Conservation (phyloP, 2,329 filamentous ascomycete genomes). For the Raffaelea albimanens region DNA sequence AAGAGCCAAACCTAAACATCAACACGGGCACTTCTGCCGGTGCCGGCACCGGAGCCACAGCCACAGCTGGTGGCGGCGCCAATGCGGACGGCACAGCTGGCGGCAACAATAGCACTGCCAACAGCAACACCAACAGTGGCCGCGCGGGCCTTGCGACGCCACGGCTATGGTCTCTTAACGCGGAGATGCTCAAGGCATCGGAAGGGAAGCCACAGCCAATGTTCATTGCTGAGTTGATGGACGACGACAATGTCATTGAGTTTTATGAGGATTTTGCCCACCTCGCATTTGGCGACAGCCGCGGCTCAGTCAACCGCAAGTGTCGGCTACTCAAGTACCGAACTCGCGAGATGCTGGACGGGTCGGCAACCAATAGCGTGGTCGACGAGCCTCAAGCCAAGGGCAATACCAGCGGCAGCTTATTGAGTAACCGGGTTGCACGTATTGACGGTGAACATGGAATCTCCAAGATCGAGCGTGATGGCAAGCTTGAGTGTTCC, state of each 20-base stretch:
- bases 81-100: slow-evolving; percentile 7
- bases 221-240: slow-evolving; percentile 84
- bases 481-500: slow-evolving; percentile 88
- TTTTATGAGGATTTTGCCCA: slow-evolving; percentile 96
- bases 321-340: slow-evolving; percentile 88
- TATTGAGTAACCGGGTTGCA: slow-evolving; percentile 50
- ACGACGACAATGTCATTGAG: slow-evolving; percentile 85
- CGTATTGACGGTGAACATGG: slow-evolving; percentile 64
- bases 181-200: slow-evolving; percentile 21
- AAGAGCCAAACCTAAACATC: slow-evolving; percentile 78
- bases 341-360: slow-evolving; percentile 51
- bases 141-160: slow-evolving; percentile 40
- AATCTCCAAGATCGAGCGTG: slow-evolving; percentile 72
- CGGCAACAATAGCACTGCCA: slow-evolving; percentile 21
- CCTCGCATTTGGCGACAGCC: slow-evolving; percentile 83
- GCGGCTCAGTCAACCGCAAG: slow-evolving; percentile 72
- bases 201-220: slow-evolving; percentile 61
- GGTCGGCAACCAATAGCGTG: slow-evolving; percentile 18
- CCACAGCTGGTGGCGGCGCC: background rate
- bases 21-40: slow-evolving; percentile 48
- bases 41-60: background rate
- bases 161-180: slow-evolving; percentile 31
- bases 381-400: slow-evolving; percentile 17
- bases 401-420: slow-evolving; percentile 21
- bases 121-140: slow-evolving; percentile 31